Evolutionary conservation across 768 basidiomycete genomes (phyloP).

Genomic region (Erythrobasidium yunnanense): DNA sequence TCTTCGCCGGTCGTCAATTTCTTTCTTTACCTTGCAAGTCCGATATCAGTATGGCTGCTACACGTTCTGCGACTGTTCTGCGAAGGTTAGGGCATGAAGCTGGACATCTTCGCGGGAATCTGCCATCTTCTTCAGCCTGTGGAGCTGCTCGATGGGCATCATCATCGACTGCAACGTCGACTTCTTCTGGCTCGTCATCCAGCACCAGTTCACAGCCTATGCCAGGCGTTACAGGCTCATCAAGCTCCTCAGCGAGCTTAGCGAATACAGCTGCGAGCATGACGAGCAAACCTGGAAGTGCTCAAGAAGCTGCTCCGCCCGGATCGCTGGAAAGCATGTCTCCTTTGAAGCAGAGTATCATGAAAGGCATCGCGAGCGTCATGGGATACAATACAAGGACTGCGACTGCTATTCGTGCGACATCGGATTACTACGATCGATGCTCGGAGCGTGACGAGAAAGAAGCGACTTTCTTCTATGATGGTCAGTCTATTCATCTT

Average conservation of each 20-base stretch:
- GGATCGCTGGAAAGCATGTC: background rate
- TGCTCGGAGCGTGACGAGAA: slow-evolving; percentile 43
- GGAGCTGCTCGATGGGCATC: too few species aligned
- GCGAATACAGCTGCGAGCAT: background rate
- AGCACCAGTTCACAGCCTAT: too few species aligned
- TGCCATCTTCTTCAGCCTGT: too few species aligned
- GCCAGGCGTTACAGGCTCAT: too few species aligned
- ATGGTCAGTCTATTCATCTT: slow-evolving; percentile 40
- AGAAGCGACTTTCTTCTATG: slow-evolving; percentile 45
- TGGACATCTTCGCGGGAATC: too few species aligned
- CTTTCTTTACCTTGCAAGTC: too few species aligned
- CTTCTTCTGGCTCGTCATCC: too few species aligned
- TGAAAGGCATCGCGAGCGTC: slow-evolving; percentile 40
- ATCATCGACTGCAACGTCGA: too few species aligned
- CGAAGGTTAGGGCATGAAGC: too few species aligned
- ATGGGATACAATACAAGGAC: slow-evolving; percentile 45
- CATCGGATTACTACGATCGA: slow-evolving; percentile 44
- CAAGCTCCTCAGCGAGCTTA: background rate
- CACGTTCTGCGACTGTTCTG: too few species aligned
- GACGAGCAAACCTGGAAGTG: background rate
- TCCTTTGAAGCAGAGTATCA: background rate
- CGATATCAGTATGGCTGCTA: too few species aligned
- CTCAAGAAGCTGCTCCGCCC: background rate
- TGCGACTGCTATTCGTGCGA: slow-evolving; percentile 44
- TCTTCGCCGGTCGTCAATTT: too few species aligned